Evolutionary conservation across 1,284 basidiomycete genomes (phyloP).

Genomic region (Pyrrhoderma noxium): DNA sequence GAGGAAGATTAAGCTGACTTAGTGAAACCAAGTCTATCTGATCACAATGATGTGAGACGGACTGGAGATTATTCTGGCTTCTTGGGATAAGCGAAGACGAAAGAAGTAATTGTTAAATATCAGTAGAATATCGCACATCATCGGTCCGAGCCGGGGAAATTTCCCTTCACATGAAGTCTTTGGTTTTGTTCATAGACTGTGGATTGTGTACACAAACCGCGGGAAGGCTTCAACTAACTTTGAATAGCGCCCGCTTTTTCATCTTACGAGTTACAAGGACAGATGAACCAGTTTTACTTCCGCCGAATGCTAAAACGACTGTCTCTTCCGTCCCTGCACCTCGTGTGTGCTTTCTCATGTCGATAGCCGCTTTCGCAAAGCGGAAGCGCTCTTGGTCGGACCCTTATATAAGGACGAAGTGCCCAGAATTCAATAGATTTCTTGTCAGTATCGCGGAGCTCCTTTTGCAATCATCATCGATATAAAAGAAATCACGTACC

Average conservation of each 20-base stretch:
- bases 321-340: slow-evolving; percentile 68
- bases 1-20: too few relatives aligned
- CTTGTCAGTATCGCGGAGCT: slow-evolving; percentile 9
- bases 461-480: slow-evolving; percentile 1
- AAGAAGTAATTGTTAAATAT: too few relatives aligned
- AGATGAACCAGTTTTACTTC: slow-evolving; percentile 57
- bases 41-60: too few relatives aligned
- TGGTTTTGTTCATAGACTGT: too few relatives aligned
- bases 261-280: slow-evolving; percentile 83
- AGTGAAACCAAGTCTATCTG: too few relatives aligned
- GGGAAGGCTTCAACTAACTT: slow-evolving; percentile 38
- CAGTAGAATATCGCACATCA: too few relatives aligned
- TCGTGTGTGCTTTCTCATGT: slow-evolving; percentile 64
- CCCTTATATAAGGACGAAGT: slow-evolving; percentile 35
- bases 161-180: too few relatives aligned
- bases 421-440: not conserved
- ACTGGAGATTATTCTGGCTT: too few relatives aligned
- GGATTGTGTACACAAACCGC: too few relatives aligned
- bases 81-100: too few relatives aligned
- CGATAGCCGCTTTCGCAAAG: slow-evolving; percentile 84
- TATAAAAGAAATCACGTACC: slow-evolving; percentile 44
- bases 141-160: too few relatives aligned
- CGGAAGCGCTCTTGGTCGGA: slow-evolving; percentile 81
- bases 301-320: slow-evolving; percentile 79
- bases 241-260: slow-evolving; percentile 77